A percentile compares a stretch with the other conserved stretches of the same genome.
phyloP scores from a whole-genome alignment of 2,329 filamentous ascomycete genomes.

The Botryotinia convoluta region DNA sequence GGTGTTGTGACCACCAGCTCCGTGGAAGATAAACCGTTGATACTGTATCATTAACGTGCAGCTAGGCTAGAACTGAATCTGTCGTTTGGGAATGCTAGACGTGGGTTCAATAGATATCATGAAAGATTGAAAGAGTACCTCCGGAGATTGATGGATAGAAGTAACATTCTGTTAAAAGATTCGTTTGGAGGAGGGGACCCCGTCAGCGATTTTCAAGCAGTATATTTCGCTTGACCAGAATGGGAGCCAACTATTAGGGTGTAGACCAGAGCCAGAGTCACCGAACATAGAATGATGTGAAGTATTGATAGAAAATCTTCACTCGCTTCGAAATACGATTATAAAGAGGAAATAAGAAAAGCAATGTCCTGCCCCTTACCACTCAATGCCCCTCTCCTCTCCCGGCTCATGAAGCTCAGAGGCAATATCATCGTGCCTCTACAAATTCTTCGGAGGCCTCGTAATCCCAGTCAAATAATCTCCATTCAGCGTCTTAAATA shows the following conservation, averaged over 20 bases:
- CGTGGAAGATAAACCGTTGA: background rate
- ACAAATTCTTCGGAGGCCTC: background rate
- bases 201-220: background rate
- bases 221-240: background rate
- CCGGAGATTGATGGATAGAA: no score
- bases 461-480: constrained; percentile 38
- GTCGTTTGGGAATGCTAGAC: background rate
- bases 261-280: background rate
- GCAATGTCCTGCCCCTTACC: no score
- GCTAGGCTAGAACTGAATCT: background rate
- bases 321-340: background rate
- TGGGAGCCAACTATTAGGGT: background rate
- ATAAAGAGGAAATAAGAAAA: background rate
- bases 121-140: background rate
- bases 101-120: background rate
- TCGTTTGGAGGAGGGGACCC: no score
- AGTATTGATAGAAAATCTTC: background rate
- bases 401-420: background rate
- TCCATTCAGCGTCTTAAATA: constrained; percentile 50
- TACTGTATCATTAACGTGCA: background rate
- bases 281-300: no score
- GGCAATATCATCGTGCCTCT: background rate
- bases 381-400: no score
- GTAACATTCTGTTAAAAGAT: no score
- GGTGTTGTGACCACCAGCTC: background rate